Conservation (phyloP, 179 eudicot genomes). For the Beta macrorhiza region DNA sequence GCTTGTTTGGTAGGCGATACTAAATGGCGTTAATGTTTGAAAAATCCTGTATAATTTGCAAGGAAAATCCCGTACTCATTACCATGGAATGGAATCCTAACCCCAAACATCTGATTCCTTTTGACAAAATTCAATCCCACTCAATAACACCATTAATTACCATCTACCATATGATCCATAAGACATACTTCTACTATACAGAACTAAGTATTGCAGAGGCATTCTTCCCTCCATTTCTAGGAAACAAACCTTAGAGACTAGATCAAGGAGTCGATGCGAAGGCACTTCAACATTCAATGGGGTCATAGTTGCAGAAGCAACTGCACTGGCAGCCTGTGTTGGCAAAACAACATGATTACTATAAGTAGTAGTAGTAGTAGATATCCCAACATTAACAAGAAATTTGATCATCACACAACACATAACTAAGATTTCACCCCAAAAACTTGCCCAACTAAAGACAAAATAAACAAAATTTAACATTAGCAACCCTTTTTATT, state of each 20-base stretch:
- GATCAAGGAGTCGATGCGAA: conserved; percentile 67
- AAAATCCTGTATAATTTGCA: no score
- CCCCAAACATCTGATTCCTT: no score
- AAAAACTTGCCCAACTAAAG: not conserved
- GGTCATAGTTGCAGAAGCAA: conserved; percentile 87
- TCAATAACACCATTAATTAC: no score
- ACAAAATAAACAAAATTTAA: not conserved
- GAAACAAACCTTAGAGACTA: conserved; percentile 68
- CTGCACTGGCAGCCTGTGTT: conserved; percentile 69
- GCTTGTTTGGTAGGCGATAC: no score
- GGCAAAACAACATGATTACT: not conserved
- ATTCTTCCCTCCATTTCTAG: conserved; percentile 2
- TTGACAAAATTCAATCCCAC: no score
- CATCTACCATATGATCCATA: no score
- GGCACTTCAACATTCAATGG: conserved; percentile 72
- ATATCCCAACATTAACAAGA: not conserved
- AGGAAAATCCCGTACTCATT: no score
- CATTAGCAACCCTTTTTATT: no score
- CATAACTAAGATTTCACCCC: not conserved
- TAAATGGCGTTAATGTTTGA: no score
- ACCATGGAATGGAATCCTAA: no score
- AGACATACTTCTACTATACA: no score
- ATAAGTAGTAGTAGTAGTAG: not conserved
- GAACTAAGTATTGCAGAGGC: not conserved
- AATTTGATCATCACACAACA: not conserved